Evolutionary conservation across 345 rosid species (phyloP), one percentile per base, ranked within the genome.

Genomic region (Gossypium ekmanianum): DNA sequence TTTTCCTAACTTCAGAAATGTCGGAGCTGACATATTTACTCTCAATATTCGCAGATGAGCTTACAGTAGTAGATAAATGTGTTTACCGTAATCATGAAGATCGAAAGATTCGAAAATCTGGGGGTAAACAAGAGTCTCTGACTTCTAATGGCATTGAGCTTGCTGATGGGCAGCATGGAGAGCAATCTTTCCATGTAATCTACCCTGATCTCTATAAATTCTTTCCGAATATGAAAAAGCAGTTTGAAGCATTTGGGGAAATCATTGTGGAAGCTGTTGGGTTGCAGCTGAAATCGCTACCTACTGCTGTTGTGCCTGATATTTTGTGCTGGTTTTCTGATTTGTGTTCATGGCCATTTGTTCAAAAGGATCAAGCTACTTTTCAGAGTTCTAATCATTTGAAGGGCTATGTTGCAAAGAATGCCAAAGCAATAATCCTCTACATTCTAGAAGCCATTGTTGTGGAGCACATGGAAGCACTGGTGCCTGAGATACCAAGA

Each of bases 311-410:
- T 55, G 65, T 92, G 72, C 90, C 93, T 44, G 97, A 92, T 78
- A 81, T 92, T 76, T 86, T 90, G 84, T 90, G 94, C 78, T 90
- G 97, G 94, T 92, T 90, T 80, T 87, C 97, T 77, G 92, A 88
- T 83, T 77, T 88, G 74, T 90, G 93, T 68, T 81, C 82, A 58
- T 86, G 91, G 85, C 89, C 90, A 34, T 90, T 87, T 85, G 68
- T 76, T 22, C 77, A 18, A 55, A 78, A 82, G 57, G 83, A 71
- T 27, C 81, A 79, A 58, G 73, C 56, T 44, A 47, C 63, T 58
- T 76, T 77, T 76, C 86, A 17, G 29, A 77, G 69, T 65, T 74
- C 79, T 72, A 75, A 72, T 76, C 74, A 79, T 80, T 76, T 85
- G 66, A 90, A 90, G 84, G 94, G 97, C 54, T 84, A 82, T 79